Evolutionary conservation across 1,284 basidiomycete genomes (phyloP).

Genomic region (Peniophora sp.): DNA sequence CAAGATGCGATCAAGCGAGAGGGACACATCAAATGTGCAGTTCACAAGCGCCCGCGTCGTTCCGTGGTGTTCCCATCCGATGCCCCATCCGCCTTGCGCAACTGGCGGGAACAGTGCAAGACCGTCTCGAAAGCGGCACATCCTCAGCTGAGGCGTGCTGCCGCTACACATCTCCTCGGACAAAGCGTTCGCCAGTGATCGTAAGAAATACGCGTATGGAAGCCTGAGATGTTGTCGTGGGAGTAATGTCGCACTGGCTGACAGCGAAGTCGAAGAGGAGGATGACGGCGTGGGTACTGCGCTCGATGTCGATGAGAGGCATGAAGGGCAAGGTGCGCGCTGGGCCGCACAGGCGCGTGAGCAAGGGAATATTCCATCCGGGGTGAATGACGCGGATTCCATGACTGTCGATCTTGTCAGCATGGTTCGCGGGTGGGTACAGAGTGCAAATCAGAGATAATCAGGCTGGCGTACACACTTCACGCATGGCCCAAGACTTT

Average conservation of each 20-base stretch:
- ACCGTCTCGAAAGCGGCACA: conserved; percentile 44
- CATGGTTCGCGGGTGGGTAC: conserved; percentile 23
- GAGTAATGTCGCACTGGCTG: conserved; percentile 23
- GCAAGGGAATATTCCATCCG: conserved; percentile 45
- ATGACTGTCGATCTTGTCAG: conserved; percentile 13
- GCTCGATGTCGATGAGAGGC: conserved; percentile 17
- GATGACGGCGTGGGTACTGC: conserved; percentile 11
- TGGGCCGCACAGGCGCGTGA: conserved; percentile 35
- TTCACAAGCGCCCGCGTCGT: conserved; percentile 48
- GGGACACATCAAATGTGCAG: conserved; percentile 50
- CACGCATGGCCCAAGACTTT: background rate
- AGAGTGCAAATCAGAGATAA: background rate
- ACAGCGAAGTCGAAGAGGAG: conserved; percentile 12
- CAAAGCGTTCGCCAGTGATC: conserved; percentile 38
- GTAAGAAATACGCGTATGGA: conserved; percentile 36
- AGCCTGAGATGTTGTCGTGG: conserved; percentile 38
- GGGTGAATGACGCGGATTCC: conserved; percentile 29
- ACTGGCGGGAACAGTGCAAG: conserved; percentile 45
- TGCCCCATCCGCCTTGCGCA: conserved; percentile 47
- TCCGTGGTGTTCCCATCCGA: conserved; percentile 50
- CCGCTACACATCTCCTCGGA: conserved; percentile 47
- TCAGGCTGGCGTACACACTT: background rate
- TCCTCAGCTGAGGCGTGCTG: conserved; percentile 17
- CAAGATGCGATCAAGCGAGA: conserved; percentile 40
- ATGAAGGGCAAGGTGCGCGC: conserved; percentile 33